phyloP scores from a whole-genome alignment of 768 basidiomycete species.

The Lepiota venenata region DNA sequence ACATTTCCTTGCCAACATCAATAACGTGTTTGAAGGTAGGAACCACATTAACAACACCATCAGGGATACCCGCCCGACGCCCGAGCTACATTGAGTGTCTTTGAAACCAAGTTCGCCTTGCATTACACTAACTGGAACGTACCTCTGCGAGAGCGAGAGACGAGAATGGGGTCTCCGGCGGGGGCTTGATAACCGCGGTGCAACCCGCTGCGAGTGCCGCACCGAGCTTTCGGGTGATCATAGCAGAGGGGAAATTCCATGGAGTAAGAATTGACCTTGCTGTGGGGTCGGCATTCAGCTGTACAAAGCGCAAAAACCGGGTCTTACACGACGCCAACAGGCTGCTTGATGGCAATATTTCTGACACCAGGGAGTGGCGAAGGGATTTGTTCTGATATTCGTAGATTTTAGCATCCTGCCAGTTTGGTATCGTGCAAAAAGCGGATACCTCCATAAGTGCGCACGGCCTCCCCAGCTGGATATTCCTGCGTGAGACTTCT shows the following conservation, averaged over 20 bases:
- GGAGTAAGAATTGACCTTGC: conserved; percentile 79
- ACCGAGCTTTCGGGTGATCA: conserved; percentile 90
- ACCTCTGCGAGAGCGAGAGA: conserved; percentile 91
- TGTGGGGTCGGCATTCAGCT: no score
- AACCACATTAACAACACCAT: conserved; percentile 93
- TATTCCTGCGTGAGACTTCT: conserved; percentile 10
- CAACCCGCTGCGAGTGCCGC: conserved; percentile 95
- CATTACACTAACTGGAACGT: conserved; percentile 3
- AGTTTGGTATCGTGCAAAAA: neutral
- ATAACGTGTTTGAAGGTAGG: conserved; percentile 81
- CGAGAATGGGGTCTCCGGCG: conserved; percentile 93
- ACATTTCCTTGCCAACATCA: conserved; percentile 93
- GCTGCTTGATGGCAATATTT: conserved; percentile 92
- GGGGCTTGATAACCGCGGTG: conserved; percentile 92
- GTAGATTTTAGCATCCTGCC: neutral
- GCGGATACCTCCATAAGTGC: conserved; percentile 79
- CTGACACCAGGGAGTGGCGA: conserved; percentile 65
- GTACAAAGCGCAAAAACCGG: no score
- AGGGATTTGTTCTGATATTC: conserved; percentile 71
- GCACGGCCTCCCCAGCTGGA: conserved; percentile 86
- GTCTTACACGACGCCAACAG: conserved; percentile 60
- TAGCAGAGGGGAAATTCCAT: conserved; percentile 95
- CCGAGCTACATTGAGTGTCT: conserved; percentile 51
- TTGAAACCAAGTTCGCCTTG: neutral
- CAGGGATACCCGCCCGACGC: conserved; percentile 87